Evolutionary conservation across 2,329 filamentous ascomycete species (phyloP), one percentile per base, ranked within the genome.

Genomic region (Orbilia oligospora): DNA sequence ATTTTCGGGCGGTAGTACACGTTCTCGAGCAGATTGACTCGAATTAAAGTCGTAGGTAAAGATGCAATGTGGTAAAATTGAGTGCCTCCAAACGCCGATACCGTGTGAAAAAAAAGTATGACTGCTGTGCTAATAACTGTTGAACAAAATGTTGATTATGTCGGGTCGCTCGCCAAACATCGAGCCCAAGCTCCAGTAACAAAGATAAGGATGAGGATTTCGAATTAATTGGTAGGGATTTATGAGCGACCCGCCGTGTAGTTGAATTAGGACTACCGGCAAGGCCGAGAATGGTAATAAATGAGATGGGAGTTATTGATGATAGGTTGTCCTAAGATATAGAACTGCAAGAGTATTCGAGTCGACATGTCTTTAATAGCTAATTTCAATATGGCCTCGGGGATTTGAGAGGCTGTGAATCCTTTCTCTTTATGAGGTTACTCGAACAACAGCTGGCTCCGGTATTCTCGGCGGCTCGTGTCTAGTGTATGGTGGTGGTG

Each of bases 371-470:
- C 27, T 36, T 36, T 36, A 36, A 36, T 36, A 36, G 33, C 9
- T 5, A 22, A 4, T 2, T 49, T 12, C 10, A 22, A 22, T 49
- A 49, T n/a, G n/a, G n/a, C n/a, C n/a, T n/a, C n/a, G n/a, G 10
- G 18, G 18, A 9, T 2, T 27, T 14, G 24, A 8, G 24, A 4
- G 24, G 16, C 14, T 33, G 1, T 9, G 24, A n/a, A 18, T 33
- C 6, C 27, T 30, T 14, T 14, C 1, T 30, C 8, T 46, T 18
- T 71, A 71, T n/a, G 46, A 51, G 6, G 65, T 69, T 30, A 70
- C 51, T 14, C 67, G 67, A 51, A 72, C 75, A 14, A 78, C 75
- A 10, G 75, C 75, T 2, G 75, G 75, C n/a, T 78, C 75, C 14
- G 75, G 75, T 22, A 44, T 18, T 22, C 27, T 48, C 4, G 63